Evolutionary conservation across 192 early-diverging fungal species (phyloP), one percentile per base, ranked within the genome.

Genomic region (Paraglomus occultum): DNA sequence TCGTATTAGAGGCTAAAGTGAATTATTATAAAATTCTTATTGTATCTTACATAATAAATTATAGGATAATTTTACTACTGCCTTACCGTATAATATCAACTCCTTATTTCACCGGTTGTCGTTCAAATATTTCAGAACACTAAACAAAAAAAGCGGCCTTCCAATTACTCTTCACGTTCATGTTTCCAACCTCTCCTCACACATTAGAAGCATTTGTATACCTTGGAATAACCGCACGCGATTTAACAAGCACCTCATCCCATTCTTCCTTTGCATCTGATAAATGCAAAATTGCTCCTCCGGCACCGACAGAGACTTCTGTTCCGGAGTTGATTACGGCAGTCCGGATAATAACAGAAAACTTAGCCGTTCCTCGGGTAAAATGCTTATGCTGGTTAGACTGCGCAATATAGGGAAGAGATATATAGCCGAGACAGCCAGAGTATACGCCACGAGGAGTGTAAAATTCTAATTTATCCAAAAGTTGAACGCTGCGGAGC

Each of bases 271-370:
- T 78, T 0, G 94, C 85, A 72, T 94, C 86, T 0, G 93, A 95
- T 44, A 97, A 76, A n/a, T 88, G 85, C 0, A 93, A 92, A 57
- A 98, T 89, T 1, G 96, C 96, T 42, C 96, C 96, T 49, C 96
- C 96, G 1, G 93, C 95, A 7, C 96, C 95, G 23, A 96, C 83
- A 12, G 90, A 85, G 6, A 95, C 53, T 20, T 87, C 84, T 1
- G 57, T 64, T 49, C 67, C 70, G 1, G 70, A 64, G 31, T 72
- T 67, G 1, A 77, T 85, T 0, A 97, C 88, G 0, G 88, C 92
- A 10, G 96, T 98, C 45, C 96, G 85, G 52, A 98, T 98, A 0
- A 97, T 88, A 2, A 98, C 96, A 67, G 85, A 89, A 78, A 92
- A 91, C 60, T 94, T 88, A 3, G 90, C 79, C 0, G 76, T 71